These are phyloP conservation scores for Stenocarpella maydis DNA, from an alignment of 2,329 filamentous ascomycete species.

Conservation along the genomic window DNA sequence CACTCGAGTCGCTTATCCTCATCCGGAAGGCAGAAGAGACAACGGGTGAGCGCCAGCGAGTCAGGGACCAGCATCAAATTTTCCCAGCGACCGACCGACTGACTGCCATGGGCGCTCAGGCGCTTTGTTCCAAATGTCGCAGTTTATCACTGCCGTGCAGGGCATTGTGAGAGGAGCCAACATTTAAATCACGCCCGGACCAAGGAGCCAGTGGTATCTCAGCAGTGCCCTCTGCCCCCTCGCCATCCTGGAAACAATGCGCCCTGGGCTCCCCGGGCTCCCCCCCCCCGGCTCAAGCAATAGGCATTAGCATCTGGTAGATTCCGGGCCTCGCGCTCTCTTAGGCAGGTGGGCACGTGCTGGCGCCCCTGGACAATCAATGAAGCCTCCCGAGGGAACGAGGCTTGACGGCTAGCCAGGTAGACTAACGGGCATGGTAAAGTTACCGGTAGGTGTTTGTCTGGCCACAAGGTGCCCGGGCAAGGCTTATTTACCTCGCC, in stretches of 20 bases:
- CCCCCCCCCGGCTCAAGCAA: not conserved
- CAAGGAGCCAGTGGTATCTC: not conserved
- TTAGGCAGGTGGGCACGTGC: slow-evolving; percentile 24
- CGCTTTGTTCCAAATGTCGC: too few relatives aligned
- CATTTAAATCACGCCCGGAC: not conserved
- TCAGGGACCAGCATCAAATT: slow-evolving; percentile 6
- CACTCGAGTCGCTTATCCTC: slow-evolving; percentile 21
- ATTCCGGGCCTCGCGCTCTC: not conserved
- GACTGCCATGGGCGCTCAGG: not conserved
- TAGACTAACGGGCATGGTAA: too few relatives aligned
- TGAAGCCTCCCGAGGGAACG: too few relatives aligned
- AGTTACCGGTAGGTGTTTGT: not conserved
- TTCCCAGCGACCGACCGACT: not conserved
- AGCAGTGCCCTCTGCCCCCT: not conserved
- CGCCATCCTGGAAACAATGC: not conserved
- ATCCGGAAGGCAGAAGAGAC: slow-evolving; percentile 20
- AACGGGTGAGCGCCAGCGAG: slow-evolving; percentile 3
- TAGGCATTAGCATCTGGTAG: not conserved
- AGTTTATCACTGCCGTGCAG: not conserved
- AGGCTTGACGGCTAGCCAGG: too few relatives aligned
- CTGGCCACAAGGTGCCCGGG: not conserved
- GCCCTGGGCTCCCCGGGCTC: not conserved
- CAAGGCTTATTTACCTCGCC: slow-evolving; percentile 12
- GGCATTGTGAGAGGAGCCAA: too few relatives aligned
- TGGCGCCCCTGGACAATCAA: not conserved